These are phyloP conservation scores for Suillus tomentosus DNA, from an alignment of 768 basidiomycete genomes.

Conservation along the genomic window DNA sequence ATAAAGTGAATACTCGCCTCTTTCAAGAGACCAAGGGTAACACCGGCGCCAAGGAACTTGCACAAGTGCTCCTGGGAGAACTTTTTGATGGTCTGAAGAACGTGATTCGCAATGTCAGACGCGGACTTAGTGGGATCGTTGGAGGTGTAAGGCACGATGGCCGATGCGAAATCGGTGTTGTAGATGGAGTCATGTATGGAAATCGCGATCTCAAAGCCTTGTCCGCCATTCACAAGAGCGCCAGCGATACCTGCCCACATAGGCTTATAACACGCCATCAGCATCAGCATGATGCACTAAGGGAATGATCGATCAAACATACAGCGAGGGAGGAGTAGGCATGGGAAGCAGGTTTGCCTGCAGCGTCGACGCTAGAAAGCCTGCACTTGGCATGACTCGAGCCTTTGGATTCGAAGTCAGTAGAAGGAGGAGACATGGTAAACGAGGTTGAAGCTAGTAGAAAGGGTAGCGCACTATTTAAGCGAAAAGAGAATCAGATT, in stretches of 20 bases:
- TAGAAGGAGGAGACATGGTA: conserved; percentile 50
- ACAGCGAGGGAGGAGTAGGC: conserved; percentile 70
- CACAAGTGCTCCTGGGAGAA: conserved; percentile 78
- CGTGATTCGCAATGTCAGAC: conserved; percentile 60
- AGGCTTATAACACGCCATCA: conserved; percentile 49
- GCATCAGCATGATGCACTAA: conserved; percentile 5
- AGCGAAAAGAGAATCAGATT: conserved; percentile 12
- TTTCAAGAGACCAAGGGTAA: conserved; percentile 68
- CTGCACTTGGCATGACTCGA: conserved; percentile 66
- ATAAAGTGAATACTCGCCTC: conserved; percentile 47
- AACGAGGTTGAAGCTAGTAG: conserved; percentile 22
- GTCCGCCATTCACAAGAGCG: conserved; percentile 55
- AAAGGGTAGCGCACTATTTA: conserved; percentile 37
- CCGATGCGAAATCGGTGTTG: conserved; percentile 73
- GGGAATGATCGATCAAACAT: conserved; percentile 28
- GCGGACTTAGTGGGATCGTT: conserved; percentile 57
- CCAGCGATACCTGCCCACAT: conserved; percentile 89
- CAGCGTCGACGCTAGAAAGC: conserved; percentile 55
- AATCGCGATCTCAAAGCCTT: conserved; percentile 69
- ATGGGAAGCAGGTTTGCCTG: conserved; percentile 52
- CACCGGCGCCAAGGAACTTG: conserved; percentile 85
- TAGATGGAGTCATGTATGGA: conserved; percentile 87
- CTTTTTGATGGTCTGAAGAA: conserved; percentile 65
- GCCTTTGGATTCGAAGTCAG: conserved; percentile 62
- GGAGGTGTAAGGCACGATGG: conserved; percentile 51